Conservation (phyloP, 441 rosid species). For the Mallotus repandus region DNA sequence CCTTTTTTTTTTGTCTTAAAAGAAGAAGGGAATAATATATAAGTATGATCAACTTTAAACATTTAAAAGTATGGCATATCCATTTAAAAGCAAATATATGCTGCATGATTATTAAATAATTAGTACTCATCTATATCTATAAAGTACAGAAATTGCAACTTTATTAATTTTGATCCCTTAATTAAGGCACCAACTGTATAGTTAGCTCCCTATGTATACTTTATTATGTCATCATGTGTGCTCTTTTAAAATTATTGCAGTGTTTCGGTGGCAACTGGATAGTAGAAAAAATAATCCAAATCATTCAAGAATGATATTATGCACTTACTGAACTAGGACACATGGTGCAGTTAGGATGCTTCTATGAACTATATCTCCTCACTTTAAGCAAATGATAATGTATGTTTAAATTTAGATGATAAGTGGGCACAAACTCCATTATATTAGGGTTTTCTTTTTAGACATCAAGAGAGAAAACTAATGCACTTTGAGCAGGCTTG, state of each 20-base stretch:
- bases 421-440: neutral
- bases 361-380: neutral
- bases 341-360: neutral
- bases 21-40: too few species aligned
- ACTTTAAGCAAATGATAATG: neutral
- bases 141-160: neutral
- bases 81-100: neutral
- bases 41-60: too few species aligned
- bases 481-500: constrained; percentile 15
- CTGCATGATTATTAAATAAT: neutral
- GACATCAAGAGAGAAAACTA: neutral
- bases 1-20: too few species aligned
- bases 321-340: neutral
- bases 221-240: neutral
- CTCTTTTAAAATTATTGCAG: neutral
- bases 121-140: too few species aligned
- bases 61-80: neutral
- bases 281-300: neutral
- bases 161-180: neutral
- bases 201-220: too few species aligned
- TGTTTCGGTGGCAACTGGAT: neutral
- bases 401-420: neutral
- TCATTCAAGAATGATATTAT: neutral
- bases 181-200: too few species aligned
- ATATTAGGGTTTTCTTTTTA: neutral